Conservation (phyloP, 306 rosid genomes). For the Albizia julibrissin region DNA sequence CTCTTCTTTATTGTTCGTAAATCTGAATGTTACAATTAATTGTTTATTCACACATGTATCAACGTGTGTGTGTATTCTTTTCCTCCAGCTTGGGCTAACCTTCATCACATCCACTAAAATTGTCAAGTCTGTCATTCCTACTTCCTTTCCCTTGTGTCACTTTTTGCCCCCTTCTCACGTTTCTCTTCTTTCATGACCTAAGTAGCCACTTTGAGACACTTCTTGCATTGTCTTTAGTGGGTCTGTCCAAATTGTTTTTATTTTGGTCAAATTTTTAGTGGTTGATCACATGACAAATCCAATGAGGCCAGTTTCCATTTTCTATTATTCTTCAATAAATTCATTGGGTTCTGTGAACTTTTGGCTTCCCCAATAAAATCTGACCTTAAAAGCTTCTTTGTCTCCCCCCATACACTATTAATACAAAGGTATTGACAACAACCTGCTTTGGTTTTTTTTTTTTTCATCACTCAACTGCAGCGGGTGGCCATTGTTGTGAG, state of each 20-base stretch:
- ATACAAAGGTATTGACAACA: constrained; percentile 34
- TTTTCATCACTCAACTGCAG: constrained; percentile 13
- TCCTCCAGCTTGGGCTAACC: constrained; percentile 47
- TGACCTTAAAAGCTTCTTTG: constrained; percentile 43
- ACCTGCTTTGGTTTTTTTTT: constrained; percentile 26
- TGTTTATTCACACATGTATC: constrained; percentile 35
- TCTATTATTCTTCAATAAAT: constrained; percentile 42
- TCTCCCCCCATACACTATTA: constrained; percentile 24
- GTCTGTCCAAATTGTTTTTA: not conserved
- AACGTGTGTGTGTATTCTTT: constrained; percentile 28
- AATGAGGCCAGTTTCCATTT: constrained; percentile 28
- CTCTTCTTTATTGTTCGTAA: constrained; percentile 14
- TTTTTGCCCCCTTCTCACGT: constrained; percentile 26
- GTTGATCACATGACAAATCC: constrained; percentile 60
- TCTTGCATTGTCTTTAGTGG: constrained; percentile 29
- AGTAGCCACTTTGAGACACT: constrained; percentile 35
- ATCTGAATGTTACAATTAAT: not conserved
- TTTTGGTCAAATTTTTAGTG: constrained; percentile 39
- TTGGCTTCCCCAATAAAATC: constrained; percentile 60
- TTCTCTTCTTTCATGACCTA: constrained; percentile 29
- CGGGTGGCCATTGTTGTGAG: constrained; percentile 23
- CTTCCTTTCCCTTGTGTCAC: constrained; percentile 26
- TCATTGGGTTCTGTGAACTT: constrained; percentile 53
- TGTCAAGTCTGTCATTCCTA: constrained; percentile 35
- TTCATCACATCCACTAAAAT: constrained; percentile 39